A percentile compares a stretch with the other conserved stretches of the same genome.
Conservation (phyloP, 148 eudicot species). For the Arbutus unedo region DNA sequence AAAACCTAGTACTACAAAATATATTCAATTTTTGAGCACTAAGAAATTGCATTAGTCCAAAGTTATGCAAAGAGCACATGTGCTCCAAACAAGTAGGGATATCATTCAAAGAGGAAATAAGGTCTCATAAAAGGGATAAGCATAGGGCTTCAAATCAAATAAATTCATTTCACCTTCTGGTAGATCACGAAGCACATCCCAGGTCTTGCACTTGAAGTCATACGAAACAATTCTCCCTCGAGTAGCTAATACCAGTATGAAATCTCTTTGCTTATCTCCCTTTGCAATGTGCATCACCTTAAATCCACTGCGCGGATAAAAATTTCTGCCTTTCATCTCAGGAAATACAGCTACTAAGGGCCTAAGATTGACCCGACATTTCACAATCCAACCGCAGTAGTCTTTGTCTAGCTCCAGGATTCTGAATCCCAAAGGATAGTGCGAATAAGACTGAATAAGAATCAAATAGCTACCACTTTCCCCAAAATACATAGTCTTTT, state of each 20-base stretch:
- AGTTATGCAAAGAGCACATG: too few species aligned
- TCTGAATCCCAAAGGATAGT: not conserved
- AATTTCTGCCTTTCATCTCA: not conserved
- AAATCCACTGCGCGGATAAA: not conserved
- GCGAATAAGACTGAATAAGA: not conserved
- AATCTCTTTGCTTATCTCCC: not conserved
- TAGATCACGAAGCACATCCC: not conserved
- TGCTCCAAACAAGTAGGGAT: too few species aligned
- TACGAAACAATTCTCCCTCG: not conserved
- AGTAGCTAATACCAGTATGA: not conserved
- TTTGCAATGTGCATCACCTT: not conserved
- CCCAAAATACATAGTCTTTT: not conserved
- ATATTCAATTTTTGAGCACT: too few species aligned
- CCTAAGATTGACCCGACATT: not conserved
- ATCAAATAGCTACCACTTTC: not conserved
- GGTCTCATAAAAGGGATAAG: not conserved
- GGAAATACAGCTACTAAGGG: not conserved
- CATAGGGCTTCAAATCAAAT: conserved; percentile 16
- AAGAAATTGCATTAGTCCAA: too few species aligned
- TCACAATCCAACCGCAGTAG: not conserved
- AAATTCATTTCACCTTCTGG: not conserved
- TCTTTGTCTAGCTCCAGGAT: not conserved
- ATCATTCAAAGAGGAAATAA: conserved; percentile 13
- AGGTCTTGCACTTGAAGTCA: not conserved
- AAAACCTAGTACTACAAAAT: too few species aligned